phyloP scores from a whole-genome alignment of 2,329 filamentous ascomycete genomes.

The Neofusicoccum laricinum region DNA sequence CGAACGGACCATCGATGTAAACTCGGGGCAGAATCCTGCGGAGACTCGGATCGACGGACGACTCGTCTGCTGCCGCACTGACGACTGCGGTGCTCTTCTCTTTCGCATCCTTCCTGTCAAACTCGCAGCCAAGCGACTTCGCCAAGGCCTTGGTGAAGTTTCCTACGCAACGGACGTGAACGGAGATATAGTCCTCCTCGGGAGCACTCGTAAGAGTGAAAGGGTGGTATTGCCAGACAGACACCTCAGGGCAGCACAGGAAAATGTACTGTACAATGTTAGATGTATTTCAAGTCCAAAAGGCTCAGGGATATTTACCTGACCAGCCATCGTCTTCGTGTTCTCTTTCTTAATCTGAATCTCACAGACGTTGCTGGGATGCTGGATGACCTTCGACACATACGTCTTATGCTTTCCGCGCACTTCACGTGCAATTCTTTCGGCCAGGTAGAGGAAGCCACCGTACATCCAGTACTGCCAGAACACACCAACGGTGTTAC shows the following conservation, averaged over 20 bases:
- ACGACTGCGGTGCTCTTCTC: conserved; percentile 62
- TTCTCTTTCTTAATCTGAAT: conserved; percentile 91
- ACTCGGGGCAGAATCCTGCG: conserved; percentile 73
- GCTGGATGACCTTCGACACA: conserved; percentile 85
- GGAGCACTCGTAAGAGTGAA: conserved; percentile 84
- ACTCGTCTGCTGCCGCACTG: conserved; percentile 59
- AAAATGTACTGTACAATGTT: conserved; percentile 67
- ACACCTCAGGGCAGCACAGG: conserved; percentile 81
- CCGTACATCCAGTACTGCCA: conserved; percentile 90
- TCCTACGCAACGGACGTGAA: conserved; percentile 79
- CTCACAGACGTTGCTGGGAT: conserved; percentile 84
- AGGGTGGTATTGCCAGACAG: conserved; percentile 84
- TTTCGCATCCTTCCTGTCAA: conserved; percentile 46
- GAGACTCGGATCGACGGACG: conserved; percentile 66
- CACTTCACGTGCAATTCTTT: conserved; percentile 74
- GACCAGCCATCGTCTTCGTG: conserved; percentile 73
- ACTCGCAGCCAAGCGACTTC: conserved; percentile 71
- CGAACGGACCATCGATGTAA: conserved; percentile 82
- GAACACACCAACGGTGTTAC: conserved; percentile 73
- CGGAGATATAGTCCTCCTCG: conserved; percentile 86
- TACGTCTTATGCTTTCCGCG: conserved; percentile 80
- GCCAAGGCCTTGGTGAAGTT: conserved; percentile 74
- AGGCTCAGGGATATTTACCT: conserved; percentile 39
- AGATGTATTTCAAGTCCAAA: not conserved
- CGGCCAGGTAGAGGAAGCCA: conserved; percentile 75